These are phyloP conservation scores for Cryptosporidium parvum DNA, from an alignment of 169 alveolate species.

Conservation along the genomic window DNA sequence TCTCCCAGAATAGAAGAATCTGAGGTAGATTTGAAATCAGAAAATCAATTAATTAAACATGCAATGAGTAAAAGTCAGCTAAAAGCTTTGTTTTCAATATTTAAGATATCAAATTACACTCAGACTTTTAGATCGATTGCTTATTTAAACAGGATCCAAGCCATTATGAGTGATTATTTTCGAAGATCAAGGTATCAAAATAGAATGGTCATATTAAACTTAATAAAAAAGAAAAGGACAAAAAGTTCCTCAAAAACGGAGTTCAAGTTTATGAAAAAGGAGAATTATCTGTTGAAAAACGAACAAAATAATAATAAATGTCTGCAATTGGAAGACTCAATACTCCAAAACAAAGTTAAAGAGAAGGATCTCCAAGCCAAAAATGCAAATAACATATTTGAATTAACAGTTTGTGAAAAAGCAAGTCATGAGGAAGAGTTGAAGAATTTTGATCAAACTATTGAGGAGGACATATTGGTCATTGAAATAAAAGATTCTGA, in stretches of 20 bases:
- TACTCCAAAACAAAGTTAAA: not conserved
- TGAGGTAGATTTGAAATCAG: not conserved
- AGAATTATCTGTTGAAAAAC: not conserved
- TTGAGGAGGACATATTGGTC: not conserved
- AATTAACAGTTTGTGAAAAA: no score
- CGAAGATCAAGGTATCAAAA: not conserved
- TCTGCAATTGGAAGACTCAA: not conserved
- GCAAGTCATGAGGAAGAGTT: not conserved
- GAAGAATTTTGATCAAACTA: not conserved
- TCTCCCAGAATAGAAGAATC: not conserved
- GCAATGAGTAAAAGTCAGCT: not conserved
- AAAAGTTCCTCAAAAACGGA: not conserved
- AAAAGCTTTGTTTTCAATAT: not conserved
- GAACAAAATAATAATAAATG: not conserved
- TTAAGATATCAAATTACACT: not conserved
- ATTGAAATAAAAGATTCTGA: not conserved
- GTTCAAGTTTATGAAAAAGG: not conserved
- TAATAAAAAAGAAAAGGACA: not conserved
- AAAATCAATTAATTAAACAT: not conserved
- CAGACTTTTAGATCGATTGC: not conserved
- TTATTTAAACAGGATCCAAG: not conserved
- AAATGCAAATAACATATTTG: not conserved
- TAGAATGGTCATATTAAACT: not conserved
- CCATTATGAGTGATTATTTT: not conserved
- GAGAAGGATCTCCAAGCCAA: not conserved